Base-by-base conservation (phyloP, 2,329 filamentous ascomycete genomes). In the Coniella vitis region DNA sequence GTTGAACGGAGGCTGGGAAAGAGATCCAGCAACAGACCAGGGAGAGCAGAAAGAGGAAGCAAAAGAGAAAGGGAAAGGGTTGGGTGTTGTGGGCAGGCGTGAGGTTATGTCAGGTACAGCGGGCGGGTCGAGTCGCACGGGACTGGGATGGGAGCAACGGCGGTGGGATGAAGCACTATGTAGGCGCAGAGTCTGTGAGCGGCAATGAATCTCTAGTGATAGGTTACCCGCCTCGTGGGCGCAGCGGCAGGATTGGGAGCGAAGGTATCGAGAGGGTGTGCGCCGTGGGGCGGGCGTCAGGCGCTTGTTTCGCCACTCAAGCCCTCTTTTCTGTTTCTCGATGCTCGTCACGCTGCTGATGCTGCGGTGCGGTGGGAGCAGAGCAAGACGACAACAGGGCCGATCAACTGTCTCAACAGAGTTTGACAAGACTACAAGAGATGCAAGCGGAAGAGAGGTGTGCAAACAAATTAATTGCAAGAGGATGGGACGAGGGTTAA, bases 231-330 rank as follows among this genome's bases (percentile, higher is more conserved):
- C 57, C 54, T 53, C 49, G 52, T 56, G 54, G 54, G 57, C 51
- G 51, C 45, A 54, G 50, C 49, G 47, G 57, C 55, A 58, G 54
- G 53, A 56, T 53, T 56, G 45, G 48, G 53, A 10, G 5, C 25
- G 25, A 29, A 5, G 54, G 37, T 31, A 42, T 32, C 34, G 38
- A 43, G 38, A 46, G 36, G 37, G 29, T 16, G 35, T 10, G 45
- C 17, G 22, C 19, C 17, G 36, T 32, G 42, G 34, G 54, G 58
- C 59, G 16, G 44, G 44, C 58, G 55, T 53, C 56, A 56, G 63
- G 65, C 65, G 66, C 65, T 67, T 67, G 63, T 63, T 48, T 59
- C 60, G 62, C 61, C 61, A 61, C 54, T 12, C 22, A 56, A 54
- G 56, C 38, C 25, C 25, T 10, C 10, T 10, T 43, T 57, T 34